phyloP scores from a whole-genome alignment of 2,329 filamentous ascomycete species.

The Alternaria ventricosa region DNA sequence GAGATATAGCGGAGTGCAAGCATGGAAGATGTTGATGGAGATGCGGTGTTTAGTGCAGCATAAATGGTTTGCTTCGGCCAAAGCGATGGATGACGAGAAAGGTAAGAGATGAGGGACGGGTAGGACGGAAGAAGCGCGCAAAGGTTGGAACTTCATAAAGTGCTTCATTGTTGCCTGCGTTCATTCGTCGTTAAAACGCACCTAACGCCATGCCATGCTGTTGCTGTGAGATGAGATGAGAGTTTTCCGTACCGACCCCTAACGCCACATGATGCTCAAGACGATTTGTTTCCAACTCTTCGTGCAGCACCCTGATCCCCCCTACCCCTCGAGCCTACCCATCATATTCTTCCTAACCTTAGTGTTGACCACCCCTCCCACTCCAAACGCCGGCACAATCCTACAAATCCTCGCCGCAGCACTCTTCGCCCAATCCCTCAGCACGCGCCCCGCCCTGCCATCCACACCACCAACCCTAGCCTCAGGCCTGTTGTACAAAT shows the following conservation, averaged over 20 bases:
- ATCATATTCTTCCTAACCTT: constrained; percentile 73
- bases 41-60: neutral
- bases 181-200: neutral
- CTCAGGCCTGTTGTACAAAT: constrained; percentile 77
- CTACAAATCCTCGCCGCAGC: constrained; percentile 77
- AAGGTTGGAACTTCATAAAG: neutral
- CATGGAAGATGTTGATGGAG: neutral
- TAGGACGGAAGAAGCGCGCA: neutral
- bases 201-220: neutral
- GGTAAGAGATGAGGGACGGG: neutral
- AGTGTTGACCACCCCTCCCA: constrained; percentile 85
- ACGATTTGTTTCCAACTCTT: neutral
- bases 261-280: neutral
- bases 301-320: neutral
- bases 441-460: constrained; percentile 68
- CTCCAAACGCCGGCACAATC: constrained; percentile 87
- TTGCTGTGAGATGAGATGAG: neutral
- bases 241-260: neutral
- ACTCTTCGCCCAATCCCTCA: constrained; percentile 77
- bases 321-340: constrained; percentile 48
- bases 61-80: neutral
- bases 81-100: neutral
- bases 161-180: neutral
- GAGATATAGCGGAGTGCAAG: neutral
- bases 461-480: constrained; percentile 61